Base-by-base conservation (phyloP, 208 protist genomes). In the Phytomonas francai region DNA sequence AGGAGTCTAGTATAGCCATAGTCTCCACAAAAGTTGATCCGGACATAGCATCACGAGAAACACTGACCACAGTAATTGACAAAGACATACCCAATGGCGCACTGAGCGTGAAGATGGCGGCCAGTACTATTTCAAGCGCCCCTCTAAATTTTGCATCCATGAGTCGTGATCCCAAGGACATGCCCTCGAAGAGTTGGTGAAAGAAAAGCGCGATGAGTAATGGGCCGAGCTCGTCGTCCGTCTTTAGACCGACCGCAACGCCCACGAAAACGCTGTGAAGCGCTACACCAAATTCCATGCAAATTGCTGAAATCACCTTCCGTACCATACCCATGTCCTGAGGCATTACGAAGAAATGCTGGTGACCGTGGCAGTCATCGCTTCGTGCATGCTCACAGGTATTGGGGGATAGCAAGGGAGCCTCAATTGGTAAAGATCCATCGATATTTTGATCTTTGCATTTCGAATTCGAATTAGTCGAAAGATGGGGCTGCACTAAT, bases 211-310 rank as follows among this genome's bases (percentile, higher is more conserved):
- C 86, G 25, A 89, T 65, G 36, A 87, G 59, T 27, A 92, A 72
- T 45, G 73, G 70, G 56, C 73, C 77, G 32, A 86, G 77, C 36
- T 86, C 78, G 22, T 29, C 36, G 63, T 89, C 77, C 3, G 58
- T 76, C 0, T 73, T 75, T n/a, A 88, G 71, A 16, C 83, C 86
- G 8, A 92, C 66, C 2, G 81, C 65, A 6, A 92, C 9, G 29
- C 86, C 86, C 8, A 92, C 74, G 63, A 92, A 92, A 28, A 92
- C 51, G 59, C 86, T 92, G 74, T 92, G 86, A 59, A 89, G 70
- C 7, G 83, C 77, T 22, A 88, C 67, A 30, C 81, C 81, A 34
- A 87, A 85, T 70, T 85, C 81, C 81, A 90, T 81, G 58, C 84
- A 84, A 31, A 91, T 14, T 16, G 81, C 82, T 5, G 85, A 71